Evolutionary conservation across 495 filamentous ascomycete species (phyloP), one percentile per base, ranked within the genome.

Genomic region (Penicillium taxi): DNA sequence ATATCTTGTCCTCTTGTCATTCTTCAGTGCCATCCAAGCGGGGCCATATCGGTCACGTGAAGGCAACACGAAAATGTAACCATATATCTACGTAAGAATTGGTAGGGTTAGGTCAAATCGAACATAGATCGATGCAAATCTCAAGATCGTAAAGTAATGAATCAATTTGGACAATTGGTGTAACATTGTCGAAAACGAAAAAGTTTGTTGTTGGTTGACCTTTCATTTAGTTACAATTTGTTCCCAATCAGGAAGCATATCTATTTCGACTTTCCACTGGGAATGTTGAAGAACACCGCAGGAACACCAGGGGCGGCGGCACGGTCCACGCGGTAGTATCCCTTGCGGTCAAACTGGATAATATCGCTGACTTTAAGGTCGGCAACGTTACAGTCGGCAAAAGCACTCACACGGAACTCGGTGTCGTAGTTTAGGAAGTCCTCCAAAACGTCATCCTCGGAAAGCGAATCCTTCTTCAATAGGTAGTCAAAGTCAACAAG

Each of bases 271-370:
- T 82, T 83, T 13, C 81, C 81, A 1, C 84, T 86, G 2, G 84
- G 84, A 47, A 90, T 88, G 53, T 68, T 73, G 66, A 89, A 88
- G 44, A 88, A 64, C 16, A 88, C 75, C n/a, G 83, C 74, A 37
- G 77, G 73, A 55, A 72, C 70, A 35, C 73, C 78, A 41, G 74
- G 56, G 29, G 68, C 64, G 37, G 68, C 73, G 7, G 75, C 58
- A 32, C 59, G 63, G 59, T 95, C 89, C 14, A 88, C 70, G 16
- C 87, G 70, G 66, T 85, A 95, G 66, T 83, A 96, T 9, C 88
- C 88, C 59, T 87, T 88, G 27, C 89, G 74, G 72, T 96, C 89
- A 44, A 96, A 86, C 69, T 95, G 89, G 44, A 96, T 84, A 38
- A 96, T 86, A 45, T 90, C 84, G 49, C 81, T 83, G 58, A 75